Percentiles rank a stretch among this genome's conserved stretches.
Conservation (phyloP, 2,329 filamentous ascomycete genomes). For the Ilyonectria robusta region DNA sequence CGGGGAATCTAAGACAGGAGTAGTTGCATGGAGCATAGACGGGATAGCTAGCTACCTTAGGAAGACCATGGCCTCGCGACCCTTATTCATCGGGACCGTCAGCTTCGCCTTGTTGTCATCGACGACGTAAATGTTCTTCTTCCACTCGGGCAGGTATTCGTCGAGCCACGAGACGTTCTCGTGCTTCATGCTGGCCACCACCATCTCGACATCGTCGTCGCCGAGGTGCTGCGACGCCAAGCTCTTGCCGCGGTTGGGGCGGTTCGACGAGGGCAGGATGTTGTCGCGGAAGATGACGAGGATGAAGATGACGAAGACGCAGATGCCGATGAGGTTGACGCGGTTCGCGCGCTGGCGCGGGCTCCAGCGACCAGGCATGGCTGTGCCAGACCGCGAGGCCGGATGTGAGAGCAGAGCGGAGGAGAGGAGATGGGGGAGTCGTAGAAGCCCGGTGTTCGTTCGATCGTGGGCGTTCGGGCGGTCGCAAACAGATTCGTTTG, state of each 20-base stretch:
- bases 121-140: conserved; percentile 68
- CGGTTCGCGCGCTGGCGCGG: conserved; percentile 47
- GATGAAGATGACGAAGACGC: conserved; percentile 43
- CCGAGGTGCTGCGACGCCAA: conserved; percentile 37
- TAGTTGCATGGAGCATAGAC: neutral
- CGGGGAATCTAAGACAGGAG: too few species aligned
- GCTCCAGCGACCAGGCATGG: conserved; percentile 45
- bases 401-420: conserved; percentile 1
- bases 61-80: conserved; percentile 68
- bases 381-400: conserved; percentile 25
- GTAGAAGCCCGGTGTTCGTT: neutral
- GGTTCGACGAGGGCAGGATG: conserved; percentile 37
- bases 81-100: conserved; percentile 65
- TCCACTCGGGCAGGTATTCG: conserved; percentile 60
- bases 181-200: conserved; percentile 52
- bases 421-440: neutral
- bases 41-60: conserved; percentile 56
- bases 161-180: conserved; percentile 58
- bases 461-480: neutral
- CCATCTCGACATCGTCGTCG: conserved; percentile 51
- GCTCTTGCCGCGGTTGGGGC: conserved; percentile 33
- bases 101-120: conserved; percentile 63
- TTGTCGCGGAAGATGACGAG: conserved; percentile 46
- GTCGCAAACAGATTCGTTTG: neutral
- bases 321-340: conserved; percentile 44